These are phyloP conservation scores for Phylloporus sp. DNA, from an alignment of 768 basidiomycete species.

Conservation along the genomic window DNA sequence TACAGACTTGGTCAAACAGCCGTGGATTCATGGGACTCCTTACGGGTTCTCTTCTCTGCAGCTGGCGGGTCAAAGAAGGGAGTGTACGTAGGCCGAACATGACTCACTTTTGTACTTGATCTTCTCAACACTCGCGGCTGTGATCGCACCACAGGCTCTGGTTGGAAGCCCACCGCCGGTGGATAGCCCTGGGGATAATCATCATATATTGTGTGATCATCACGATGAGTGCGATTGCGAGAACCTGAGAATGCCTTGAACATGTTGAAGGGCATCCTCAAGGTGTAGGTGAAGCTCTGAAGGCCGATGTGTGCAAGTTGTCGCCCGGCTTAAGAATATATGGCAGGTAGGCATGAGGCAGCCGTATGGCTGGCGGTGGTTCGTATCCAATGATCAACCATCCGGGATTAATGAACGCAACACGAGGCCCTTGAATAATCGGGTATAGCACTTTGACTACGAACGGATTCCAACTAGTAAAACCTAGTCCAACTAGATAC, in stretches of 20 bases:
- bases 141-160: slow-evolving; percentile 16
- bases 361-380: slow-evolving; percentile 32
- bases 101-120: slow-evolving; percentile 25
- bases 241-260: slow-evolving; percentile 33
- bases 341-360: slow-evolving; percentile 28
- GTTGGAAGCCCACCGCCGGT: slow-evolving; percentile 22
- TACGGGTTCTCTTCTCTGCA: slow-evolving; percentile 31
- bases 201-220: slow-evolving; percentile 20
- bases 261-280: slow-evolving; percentile 36
- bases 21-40: slow-evolving; percentile 8
- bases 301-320: slow-evolving; percentile 13
- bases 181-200: slow-evolving; percentile 30
- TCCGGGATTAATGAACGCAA: slow-evolving; percentile 2
- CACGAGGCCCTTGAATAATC: slow-evolving; percentile 7
- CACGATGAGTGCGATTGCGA: slow-evolving; percentile 28
- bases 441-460: neutral
- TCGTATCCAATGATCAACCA: slow-evolving; percentile 1
- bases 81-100: neutral
- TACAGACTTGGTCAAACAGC: slow-evolving; percentile 6
- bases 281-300: slow-evolving; percentile 15
- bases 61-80: slow-evolving; percentile 11
- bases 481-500: neutral
- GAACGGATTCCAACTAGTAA: neutral
- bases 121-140: slow-evolving; percentile 25
- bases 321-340: slow-evolving; percentile 22